These are phyloP conservation scores for Baeospora myosura DNA, from an alignment of 1,284 basidiomycete species.

Conservation along the genomic window DNA sequence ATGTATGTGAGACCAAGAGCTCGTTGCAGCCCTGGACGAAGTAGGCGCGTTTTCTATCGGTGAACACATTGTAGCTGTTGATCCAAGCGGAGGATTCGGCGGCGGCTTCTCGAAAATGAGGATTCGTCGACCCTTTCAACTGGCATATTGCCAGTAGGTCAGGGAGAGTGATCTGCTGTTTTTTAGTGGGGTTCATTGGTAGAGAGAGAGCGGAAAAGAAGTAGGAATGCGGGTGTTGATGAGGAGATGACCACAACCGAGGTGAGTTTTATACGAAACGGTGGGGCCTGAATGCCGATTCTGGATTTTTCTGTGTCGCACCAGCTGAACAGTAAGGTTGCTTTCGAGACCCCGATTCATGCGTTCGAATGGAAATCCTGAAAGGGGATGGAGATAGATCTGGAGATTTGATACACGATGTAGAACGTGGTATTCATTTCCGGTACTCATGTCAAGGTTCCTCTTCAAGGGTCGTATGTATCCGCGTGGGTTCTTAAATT, in stretches of 20 bases:
- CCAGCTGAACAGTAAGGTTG: slow-evolving; percentile 3
- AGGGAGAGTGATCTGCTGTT: slow-evolving; percentile 43
- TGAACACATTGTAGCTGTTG: slow-evolving; percentile 51
- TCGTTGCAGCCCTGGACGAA: slow-evolving; percentile 56
- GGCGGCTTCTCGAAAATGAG: slow-evolving; percentile 46
- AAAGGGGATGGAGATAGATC: neutral
- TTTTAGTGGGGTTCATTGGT: slow-evolving; percentile 6
- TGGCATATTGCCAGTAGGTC: slow-evolving; percentile 47
- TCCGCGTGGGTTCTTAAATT: too few species aligned
- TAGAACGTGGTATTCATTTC: neutral
- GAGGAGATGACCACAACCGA: neutral
- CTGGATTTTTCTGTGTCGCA: slow-evolving; percentile 1
- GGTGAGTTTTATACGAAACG: slow-evolving; percentile 6
- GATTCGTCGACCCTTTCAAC: slow-evolving; percentile 39
- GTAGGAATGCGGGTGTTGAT: neutral
- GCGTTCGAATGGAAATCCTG: neutral
- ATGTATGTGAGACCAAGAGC: slow-evolving; percentile 55
- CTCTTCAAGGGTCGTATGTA: too few species aligned
- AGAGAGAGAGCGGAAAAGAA: neutral
- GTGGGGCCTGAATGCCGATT: slow-evolving; percentile 4
- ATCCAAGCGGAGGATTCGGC: slow-evolving; percentile 57
- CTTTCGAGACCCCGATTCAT: neutral
- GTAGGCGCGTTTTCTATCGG: slow-evolving; percentile 51
- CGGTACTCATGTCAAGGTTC: neutral
- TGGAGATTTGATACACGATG: neutral